Evolutionary conservation across 2,329 filamentous ascomycete genomes (phyloP).

Genomic region (Claviceps maximensis): DNA sequence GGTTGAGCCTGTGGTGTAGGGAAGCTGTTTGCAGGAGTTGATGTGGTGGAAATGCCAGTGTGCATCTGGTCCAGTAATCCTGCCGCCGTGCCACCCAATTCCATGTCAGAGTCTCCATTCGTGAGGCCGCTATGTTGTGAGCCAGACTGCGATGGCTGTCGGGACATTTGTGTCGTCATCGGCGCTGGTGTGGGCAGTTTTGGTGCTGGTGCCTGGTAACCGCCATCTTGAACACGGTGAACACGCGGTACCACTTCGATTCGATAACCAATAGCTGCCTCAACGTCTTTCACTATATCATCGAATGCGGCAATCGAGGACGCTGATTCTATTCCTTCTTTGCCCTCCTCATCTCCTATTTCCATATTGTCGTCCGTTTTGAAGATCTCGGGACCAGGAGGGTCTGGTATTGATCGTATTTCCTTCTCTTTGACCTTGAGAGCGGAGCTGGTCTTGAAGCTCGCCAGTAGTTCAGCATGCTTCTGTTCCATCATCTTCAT

Average conservation of each 20-base stretch:
- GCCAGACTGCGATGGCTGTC: constrained; percentile 39
- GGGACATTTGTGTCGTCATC: constrained; percentile 28
- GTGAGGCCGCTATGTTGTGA: constrained; percentile 43
- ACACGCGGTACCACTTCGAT: constrained; percentile 52
- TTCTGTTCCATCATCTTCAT: constrained; percentile 73
- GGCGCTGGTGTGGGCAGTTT: constrained; percentile 19
- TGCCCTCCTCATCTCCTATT: constrained; percentile 34
- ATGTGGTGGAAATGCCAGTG: constrained; percentile 43
- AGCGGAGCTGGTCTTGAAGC: constrained; percentile 56
- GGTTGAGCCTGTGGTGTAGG: constrained; percentile 46
- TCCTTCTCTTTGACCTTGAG: constrained; percentile 65
- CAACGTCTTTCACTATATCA: constrained; percentile 62
- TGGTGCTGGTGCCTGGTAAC: constrained; percentile 49
- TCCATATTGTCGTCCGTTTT: constrained; percentile 45
- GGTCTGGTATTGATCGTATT: constrained; percentile 52
- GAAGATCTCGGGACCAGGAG: constrained; percentile 47
- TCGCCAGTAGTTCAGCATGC: constrained; percentile 63
- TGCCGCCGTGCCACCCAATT: constrained; percentile 51
- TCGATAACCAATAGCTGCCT: constrained; percentile 54
- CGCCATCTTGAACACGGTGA: constrained; percentile 64
- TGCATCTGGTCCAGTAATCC: constrained; percentile 58
- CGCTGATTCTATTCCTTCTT: constrained; percentile 15
- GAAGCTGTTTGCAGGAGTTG: constrained; percentile 48
- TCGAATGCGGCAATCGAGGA: constrained; percentile 44
- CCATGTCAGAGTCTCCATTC: constrained; percentile 47